Evolutionary conservation across 2,329 filamentous ascomycete species (phyloP).

Genomic region (Cercospora sojina): DNA sequence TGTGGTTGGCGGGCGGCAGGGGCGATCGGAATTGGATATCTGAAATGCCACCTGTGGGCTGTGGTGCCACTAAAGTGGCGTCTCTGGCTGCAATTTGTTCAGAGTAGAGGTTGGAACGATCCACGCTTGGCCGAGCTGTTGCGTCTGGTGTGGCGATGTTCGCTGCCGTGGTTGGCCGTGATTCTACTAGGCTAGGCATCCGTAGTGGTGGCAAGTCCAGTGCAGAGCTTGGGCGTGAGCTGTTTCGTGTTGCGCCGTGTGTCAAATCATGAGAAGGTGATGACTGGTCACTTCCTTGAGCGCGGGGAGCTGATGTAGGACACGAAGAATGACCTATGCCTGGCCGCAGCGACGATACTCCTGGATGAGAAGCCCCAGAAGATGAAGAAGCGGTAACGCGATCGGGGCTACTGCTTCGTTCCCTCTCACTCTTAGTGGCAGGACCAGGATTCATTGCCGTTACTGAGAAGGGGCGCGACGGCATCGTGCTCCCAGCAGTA

Average conservation of each 20-base stretch:
- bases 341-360: background rate
- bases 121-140: background rate
- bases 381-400: background rate
- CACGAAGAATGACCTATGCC: background rate
- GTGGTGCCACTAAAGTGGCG: background rate
- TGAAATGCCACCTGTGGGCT: background rate
- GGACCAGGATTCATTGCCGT: background rate
- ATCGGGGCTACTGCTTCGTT: background rate
- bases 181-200: constrained; percentile 9
- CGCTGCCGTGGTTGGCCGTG: background rate
- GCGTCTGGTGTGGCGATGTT: background rate
- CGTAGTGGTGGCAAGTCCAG: constrained; percentile 14
- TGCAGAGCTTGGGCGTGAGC: constrained; percentile 16
- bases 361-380: background rate
- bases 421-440: background rate
- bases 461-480: background rate
- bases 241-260: background rate
- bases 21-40: background rate
- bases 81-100: background rate
- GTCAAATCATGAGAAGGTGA: background rate
- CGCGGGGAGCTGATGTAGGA: background rate
- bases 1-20: background rate
- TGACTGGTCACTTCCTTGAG: background rate
- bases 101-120: background rate
- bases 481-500: background rate